Percentiles rank a stretch among this genome's conserved stretches.
Conservation (phyloP, 164 flowering plant species). For the Houttuynia cordata region DNA sequence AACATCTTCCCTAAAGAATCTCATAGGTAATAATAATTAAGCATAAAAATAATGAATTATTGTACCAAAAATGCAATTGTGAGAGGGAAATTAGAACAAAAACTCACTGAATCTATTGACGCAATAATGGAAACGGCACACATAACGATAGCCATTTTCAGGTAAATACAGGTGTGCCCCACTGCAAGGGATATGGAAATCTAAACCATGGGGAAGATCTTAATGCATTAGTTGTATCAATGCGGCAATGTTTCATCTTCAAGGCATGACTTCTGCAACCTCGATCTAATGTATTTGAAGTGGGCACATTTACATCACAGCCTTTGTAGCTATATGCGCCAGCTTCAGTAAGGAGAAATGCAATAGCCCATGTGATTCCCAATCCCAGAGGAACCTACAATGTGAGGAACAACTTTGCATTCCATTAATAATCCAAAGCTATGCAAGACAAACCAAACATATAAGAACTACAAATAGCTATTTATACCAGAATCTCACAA, state of each 20-base stretch:
- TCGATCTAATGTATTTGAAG: slow-evolving; percentile 72
- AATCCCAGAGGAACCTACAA: slow-evolving; percentile 90
- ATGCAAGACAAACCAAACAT: neutral
- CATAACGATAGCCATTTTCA: slow-evolving; percentile 86
- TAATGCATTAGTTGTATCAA: slow-evolving; percentile 79
- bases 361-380: slow-evolving; percentile 83
- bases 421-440: neutral
- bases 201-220: slow-evolving; percentile 88
- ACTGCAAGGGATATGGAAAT: slow-evolving; percentile 95
- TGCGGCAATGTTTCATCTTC: slow-evolving; percentile 79
- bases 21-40: no score
- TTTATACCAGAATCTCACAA: neutral
- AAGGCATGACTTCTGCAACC: slow-evolving; percentile 77
- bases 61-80: no score
- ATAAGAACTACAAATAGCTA: neutral
- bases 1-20: no score
- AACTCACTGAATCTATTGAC: slow-evolving; percentile 91
- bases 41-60: no score
- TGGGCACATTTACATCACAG: slow-evolving; percentile 70
- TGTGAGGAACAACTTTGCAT: neutral
- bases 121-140: slow-evolving; percentile 82
- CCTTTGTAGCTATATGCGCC: slow-evolving; percentile 84
- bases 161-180: slow-evolving; percentile 89
- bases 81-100: neutral
- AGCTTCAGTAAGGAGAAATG: slow-evolving; percentile 84